Evolutionary conservation across 179 eudicot species (phyloP).

Genomic region (Amaranthus tricolor): DNA sequence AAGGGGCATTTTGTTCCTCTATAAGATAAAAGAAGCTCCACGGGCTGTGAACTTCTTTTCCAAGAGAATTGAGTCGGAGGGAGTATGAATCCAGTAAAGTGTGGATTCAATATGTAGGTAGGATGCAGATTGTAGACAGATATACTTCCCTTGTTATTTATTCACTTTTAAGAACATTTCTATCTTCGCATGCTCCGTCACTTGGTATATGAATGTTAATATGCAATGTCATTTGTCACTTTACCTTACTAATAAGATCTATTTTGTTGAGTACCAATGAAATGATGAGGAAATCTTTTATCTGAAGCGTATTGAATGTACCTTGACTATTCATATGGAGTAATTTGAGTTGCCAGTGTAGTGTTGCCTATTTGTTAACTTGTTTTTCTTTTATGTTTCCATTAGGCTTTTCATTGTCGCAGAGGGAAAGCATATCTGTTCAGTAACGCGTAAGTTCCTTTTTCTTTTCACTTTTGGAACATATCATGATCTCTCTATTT

Average conservation of each 20-base stretch:
- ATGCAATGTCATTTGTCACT: not conserved
- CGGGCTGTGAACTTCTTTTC: no score
- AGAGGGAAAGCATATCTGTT: constrained; percentile 51
- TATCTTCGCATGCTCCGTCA: no score
- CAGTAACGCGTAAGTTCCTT: constrained; percentile 35
- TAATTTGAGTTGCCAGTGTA: not conserved
- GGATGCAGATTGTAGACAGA: no score
- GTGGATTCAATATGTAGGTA: no score
- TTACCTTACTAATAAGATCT: not conserved
- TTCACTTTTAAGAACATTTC: no score
- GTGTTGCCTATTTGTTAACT: constrained; percentile 9
- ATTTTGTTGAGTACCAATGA: not conserved
- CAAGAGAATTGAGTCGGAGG: not conserved
- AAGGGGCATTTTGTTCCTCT: no score
- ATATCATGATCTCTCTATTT: not conserved
- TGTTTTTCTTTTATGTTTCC: not conserved
- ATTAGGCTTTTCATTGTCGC: constrained; percentile 42
- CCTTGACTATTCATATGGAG: not conserved
- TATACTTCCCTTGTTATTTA: no score
- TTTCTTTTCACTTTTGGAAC: constrained; percentile 7
- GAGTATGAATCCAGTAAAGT: not conserved
- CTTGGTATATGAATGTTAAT: no score
- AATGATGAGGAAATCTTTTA: not conserved
- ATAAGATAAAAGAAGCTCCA: no score
- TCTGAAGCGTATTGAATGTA: not conserved